phyloP scores from a whole-genome alignment of 2,329 filamentous ascomycete genomes.

The Raffaelea arxii region DNA sequence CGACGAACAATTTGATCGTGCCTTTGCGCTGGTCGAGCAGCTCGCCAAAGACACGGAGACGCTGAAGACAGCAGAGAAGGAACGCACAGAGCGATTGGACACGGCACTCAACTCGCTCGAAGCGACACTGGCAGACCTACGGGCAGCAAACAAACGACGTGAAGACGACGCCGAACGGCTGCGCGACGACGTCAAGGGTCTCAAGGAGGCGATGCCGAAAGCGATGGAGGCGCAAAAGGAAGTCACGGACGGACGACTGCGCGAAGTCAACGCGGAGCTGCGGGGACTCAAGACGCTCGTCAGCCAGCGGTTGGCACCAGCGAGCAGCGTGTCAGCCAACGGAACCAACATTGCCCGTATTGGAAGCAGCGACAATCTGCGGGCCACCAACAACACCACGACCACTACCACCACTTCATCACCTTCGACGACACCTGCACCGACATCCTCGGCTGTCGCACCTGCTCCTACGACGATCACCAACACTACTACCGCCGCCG shows the following conservation, averaged over 20 bases:
- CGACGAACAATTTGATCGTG: slow-evolving; percentile 86
- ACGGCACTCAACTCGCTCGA: slow-evolving; percentile 75
- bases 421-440: slow-evolving; percentile 13
- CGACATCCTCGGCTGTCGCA: neutral
- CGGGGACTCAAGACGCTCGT: slow-evolving; percentile 89
- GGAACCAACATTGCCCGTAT: slow-evolving; percentile 23
- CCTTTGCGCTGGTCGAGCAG: slow-evolving; percentile 86
- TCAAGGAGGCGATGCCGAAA: slow-evolving; percentile 80
- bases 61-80: slow-evolving; percentile 78
- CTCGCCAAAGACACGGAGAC: slow-evolving; percentile 80
- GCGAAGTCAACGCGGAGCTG: slow-evolving; percentile 78
- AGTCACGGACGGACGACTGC: slow-evolving; percentile 66
- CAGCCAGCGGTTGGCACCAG: slow-evolving; percentile 45
- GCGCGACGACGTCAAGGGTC: slow-evolving; percentile 71
- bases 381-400: slow-evolving; percentile 13
- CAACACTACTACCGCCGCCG: slow-evolving; percentile 14
- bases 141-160: slow-evolving; percentile 67
- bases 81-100: slow-evolving; percentile 76
- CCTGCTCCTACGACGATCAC: neutral
- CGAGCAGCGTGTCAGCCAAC: neutral
- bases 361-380: slow-evolving; percentile 13
- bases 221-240: slow-evolving; percentile 84
- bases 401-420: slow-evolving; percentile 14
- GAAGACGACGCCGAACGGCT: slow-evolving; percentile 83
- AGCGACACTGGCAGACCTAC: slow-evolving; percentile 69